phyloP scores from a whole-genome alignment of 768 basidiomycete species.

The Roridomyces roridus region DNA sequence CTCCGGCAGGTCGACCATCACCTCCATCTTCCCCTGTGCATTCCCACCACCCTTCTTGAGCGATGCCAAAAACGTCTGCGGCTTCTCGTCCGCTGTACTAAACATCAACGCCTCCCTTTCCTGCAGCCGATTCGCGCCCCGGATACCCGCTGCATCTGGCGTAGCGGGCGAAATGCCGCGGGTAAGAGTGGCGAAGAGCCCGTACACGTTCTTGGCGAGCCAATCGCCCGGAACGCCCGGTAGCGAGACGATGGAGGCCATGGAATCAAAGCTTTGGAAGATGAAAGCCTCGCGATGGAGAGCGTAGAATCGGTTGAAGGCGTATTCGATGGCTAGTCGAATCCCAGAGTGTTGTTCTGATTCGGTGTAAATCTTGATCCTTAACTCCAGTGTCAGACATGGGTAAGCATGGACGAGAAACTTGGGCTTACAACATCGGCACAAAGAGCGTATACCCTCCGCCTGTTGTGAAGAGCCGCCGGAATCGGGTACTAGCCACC shows the following conservation, averaged over 20 bases:
- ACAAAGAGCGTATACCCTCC: slow-evolving; percentile 80
- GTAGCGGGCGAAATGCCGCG: slow-evolving; percentile 43
- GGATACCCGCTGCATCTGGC: slow-evolving; percentile 71
- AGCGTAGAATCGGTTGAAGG: slow-evolving; percentile 73
- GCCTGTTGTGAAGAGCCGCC: slow-evolving; percentile 74
- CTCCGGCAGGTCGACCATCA: slow-evolving; percentile 57
- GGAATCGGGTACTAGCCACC: slow-evolving; percentile 79
- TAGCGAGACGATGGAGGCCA: slow-evolving; percentile 59
- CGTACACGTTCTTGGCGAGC: slow-evolving; percentile 62
- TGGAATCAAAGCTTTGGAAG: slow-evolving; percentile 72
- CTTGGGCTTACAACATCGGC: slow-evolving; percentile 51
- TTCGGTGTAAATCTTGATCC: slow-evolving; percentile 71
- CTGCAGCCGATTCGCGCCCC: slow-evolving; percentile 63
- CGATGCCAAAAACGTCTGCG: slow-evolving; percentile 69
- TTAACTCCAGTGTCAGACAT: too few relatives aligned
- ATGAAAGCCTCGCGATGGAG: slow-evolving; percentile 76
- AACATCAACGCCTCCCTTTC: slow-evolving; percentile 77
- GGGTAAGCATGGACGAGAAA: not conserved
- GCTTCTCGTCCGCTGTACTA: slow-evolving; percentile 73
- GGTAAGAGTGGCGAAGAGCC: slow-evolving; percentile 64
- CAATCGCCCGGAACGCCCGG: slow-evolving; percentile 54
- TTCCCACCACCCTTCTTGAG: slow-evolving; percentile 54
- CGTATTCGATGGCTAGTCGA: slow-evolving; percentile 71
- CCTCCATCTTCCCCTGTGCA: slow-evolving; percentile 45
- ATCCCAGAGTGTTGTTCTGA: slow-evolving; percentile 62